Evolutionary conservation across 1,139 yeast genomes (phyloP).

Genomic region (Saccharomyces hybrid): DNA sequence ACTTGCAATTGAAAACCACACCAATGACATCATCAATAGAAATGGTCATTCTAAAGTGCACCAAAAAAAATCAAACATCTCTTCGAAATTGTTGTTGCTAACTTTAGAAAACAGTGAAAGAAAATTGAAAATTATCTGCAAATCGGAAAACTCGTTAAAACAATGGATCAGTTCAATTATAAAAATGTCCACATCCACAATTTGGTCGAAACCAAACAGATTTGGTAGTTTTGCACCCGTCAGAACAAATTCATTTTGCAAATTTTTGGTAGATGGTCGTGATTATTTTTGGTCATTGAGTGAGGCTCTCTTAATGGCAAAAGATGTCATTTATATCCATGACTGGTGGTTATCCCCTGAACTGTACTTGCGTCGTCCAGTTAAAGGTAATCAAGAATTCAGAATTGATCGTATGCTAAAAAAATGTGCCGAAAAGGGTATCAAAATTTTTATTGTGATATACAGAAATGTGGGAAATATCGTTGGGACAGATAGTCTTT

Average conservation of each 20-base stretch:
- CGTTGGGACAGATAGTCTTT: constrained; percentile 86
- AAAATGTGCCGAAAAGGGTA: constrained; percentile 90
- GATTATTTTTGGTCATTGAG: constrained; percentile 97
- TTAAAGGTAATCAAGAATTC: constrained; percentile 91
- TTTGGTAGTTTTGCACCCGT: constrained; percentile 92
- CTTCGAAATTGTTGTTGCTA: constrained; percentile 40
- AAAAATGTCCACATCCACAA: constrained; percentile 57
- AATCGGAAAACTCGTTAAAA: constrained; percentile 60
- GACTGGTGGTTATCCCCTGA: constrained; percentile 99
- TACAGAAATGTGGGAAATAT: constrained; percentile 92
- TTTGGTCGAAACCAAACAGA: constrained; percentile 68
- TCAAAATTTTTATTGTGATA: constrained; percentile 85
- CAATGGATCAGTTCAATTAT: constrained; percentile 72
- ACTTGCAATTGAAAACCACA: neutral
- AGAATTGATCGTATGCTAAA: constrained; percentile 82
- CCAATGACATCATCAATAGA: neutral
- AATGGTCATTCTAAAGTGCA: neutral
- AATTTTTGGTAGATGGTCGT: constrained; percentile 95
- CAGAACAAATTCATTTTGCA: constrained; percentile 76
- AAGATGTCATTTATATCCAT: constrained; percentile 87
- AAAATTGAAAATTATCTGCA: constrained; percentile 64
- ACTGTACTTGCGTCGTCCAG: constrained; percentile 83
- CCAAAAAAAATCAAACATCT: constrained; percentile 17
- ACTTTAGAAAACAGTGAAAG: constrained; percentile 77
- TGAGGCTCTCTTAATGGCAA: constrained; percentile 86